Conservation (phyloP, 2,329 filamentous ascomycete species). For the Cryphonectria nitschkei region DNA sequence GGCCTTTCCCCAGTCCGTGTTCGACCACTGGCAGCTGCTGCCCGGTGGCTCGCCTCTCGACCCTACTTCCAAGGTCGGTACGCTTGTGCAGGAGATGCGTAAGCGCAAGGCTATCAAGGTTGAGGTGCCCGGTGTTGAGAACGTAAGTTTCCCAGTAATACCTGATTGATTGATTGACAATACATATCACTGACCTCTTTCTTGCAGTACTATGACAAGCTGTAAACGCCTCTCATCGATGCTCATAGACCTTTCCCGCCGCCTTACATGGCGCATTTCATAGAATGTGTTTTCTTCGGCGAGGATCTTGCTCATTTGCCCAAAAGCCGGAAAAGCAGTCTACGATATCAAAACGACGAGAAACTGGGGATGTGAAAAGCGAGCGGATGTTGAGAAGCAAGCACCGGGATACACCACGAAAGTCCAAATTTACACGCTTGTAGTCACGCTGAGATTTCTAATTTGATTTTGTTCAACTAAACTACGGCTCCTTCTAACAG, state of each 20-base stretch:
- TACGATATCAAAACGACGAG: constrained; percentile 23
- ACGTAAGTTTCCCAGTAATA: constrained; percentile 68
- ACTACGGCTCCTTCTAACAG: background rate
- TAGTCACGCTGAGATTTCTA: constrained; percentile 47
- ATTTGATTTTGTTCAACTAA: constrained; percentile 26
- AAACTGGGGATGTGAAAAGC: constrained; percentile 11
- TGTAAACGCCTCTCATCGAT: constrained; percentile 66
- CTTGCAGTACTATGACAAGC: constrained; percentile 96
- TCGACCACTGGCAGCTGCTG: constrained; percentile 98
- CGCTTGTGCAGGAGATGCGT: constrained; percentile 85
- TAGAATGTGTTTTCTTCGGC: constrained; percentile 43
- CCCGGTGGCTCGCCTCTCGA: constrained; percentile 93
- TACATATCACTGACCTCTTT: constrained; percentile 41
- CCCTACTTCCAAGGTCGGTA: constrained; percentile 76
- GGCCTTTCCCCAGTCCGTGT: constrained; percentile 98
- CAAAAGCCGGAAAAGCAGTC: constrained; percentile 32
- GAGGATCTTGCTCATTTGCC: constrained; percentile 20
- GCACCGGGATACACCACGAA: constrained; percentile 42
- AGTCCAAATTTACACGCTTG: constrained; percentile 41
- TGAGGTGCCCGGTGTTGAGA: constrained; percentile 88
- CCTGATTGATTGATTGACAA: background rate
- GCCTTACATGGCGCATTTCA: constrained; percentile 45
- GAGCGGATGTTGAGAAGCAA: constrained; percentile 32
- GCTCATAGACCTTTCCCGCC: constrained; percentile 49
- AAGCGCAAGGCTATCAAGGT: constrained; percentile 99